phyloP scores from a whole-genome alignment of 106 monocot species.

The Ottelia alismoides region DNA sequence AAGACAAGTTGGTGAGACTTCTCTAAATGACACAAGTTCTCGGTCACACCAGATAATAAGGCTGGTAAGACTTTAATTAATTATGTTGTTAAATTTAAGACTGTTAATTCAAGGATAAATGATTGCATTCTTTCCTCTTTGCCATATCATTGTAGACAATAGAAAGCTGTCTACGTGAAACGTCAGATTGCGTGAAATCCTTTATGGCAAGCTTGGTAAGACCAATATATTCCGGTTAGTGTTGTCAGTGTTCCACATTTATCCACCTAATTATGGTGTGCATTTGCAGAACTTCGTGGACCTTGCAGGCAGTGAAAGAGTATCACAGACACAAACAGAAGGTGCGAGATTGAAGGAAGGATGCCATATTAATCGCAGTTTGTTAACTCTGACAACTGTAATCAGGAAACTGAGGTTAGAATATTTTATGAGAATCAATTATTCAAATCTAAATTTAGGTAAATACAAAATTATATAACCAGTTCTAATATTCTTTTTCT shows the following conservation, averaged over 20 bases:
- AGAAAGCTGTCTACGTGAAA: conserved; percentile 74
- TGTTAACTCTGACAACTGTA: conserved; percentile 87
- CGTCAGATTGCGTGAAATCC: conserved; percentile 80
- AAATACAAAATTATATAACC: no score
- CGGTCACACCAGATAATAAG: conserved; percentile 98
- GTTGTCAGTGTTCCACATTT: neutral
- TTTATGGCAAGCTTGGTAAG: conserved; percentile 85
- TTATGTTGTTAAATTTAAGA: neutral
- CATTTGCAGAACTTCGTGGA: conserved; percentile 89
- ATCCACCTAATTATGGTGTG: neutral
- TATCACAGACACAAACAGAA: conserved; percentile 83
- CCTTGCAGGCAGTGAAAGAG: conserved; percentile 95
- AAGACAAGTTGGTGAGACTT: conserved; percentile 93
- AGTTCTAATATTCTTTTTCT: no score
- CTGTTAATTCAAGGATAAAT: no score
- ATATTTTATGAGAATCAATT: no score
- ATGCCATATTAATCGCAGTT: conserved; percentile 93
- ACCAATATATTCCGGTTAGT: neutral
- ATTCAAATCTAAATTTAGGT: no score
- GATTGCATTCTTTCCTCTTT: neutral
- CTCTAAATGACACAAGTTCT: conserved; percentile 92
- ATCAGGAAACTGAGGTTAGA: conserved; percentile 95
- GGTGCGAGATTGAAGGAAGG: conserved; percentile 96
- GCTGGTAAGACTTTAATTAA: conserved; percentile 36
- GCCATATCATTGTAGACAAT: conserved; percentile 48